Evolutionary conservation across 1,284 basidiomycete species (phyloP), one percentile per base, ranked within the genome.

Genomic region (Paramarasmius palmivorus): DNA sequence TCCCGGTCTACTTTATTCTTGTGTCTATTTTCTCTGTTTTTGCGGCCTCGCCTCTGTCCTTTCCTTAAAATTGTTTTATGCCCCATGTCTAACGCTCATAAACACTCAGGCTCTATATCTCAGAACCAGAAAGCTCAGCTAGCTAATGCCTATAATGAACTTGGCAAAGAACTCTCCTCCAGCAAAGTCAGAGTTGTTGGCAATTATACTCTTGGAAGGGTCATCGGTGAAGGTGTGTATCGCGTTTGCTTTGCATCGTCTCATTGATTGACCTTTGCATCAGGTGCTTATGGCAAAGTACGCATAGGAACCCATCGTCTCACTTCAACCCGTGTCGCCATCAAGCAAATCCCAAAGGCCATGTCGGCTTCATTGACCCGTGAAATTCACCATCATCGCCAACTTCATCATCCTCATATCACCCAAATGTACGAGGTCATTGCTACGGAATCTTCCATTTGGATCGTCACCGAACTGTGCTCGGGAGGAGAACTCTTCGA

Each of bases 341-440:
- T 99, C 74, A 99, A 99, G 74, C 95, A 98, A 72, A 94, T 99
- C 58, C 94, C 96, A 35, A 98, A 98, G 72, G 84, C 85, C 54
- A 85, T 93, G 75, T 93, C 93, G 47, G 79, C 93, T 23, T 83
- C 92, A 44, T 82, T 99, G 47, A 99, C 95, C 12, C 84, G 97
- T 59, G 97, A 99, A 73, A 96, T 99, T 55, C 96, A 99, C 66
- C 96, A 99, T 66, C 97, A 99, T 73, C 90, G 97, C 29, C 88
- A 94, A 46, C 82, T 99, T 7, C 96, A 98, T 67, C 96, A 99
- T 65, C 93, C 93, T 0, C 85, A 98, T 66, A 85, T 98, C 65
- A 91, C 94, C 29, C 94, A 98, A 68, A 88, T 99, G 66, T 98
- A 92, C 76, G 97, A 99, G 72, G 93, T 99, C 65, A 92, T 98